These are phyloP conservation scores for Beverwykella pulmonaria DNA, from an alignment of 495 filamentous ascomycete species.

Conservation along the genomic window DNA sequence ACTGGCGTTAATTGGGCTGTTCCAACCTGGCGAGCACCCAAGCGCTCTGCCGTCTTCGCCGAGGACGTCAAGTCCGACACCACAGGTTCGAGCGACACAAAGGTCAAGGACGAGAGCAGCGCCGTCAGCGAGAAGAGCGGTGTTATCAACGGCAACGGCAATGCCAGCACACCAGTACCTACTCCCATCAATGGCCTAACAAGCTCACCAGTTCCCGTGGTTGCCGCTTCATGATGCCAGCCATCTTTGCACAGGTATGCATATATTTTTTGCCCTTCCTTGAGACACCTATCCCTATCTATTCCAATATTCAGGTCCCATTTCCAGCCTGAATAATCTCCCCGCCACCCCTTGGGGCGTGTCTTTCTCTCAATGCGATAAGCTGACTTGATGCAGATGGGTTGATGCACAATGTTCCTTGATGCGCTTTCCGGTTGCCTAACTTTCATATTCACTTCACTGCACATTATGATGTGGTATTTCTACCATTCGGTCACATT, in stretches of 20 bases:
- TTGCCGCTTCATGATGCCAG: conserved; percentile 37
- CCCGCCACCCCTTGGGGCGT: background rate
- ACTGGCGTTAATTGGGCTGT: conserved; percentile 86
- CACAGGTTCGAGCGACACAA: conserved; percentile 72
- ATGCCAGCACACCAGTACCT: conserved; percentile 48
- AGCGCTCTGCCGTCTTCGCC: conserved; percentile 48
- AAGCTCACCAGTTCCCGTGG: conserved; percentile 52
- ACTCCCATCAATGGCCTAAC: conserved; percentile 41
- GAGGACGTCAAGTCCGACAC: conserved; percentile 54
- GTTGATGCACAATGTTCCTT: background rate
- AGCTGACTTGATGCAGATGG: background rate
- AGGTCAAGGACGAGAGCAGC: conserved; percentile 72
- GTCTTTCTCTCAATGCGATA: background rate
- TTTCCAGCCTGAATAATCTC: background rate
- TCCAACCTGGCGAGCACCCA: conserved; percentile 79
- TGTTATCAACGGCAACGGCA: conserved; percentile 52
- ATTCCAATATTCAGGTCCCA: background rate
- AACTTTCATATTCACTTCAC: background rate
- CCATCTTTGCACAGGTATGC: conserved; percentile 38
- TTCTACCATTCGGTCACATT: background rate
- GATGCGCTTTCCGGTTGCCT: background rate
- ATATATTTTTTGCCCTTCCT: too few relatives aligned
- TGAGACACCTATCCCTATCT: background rate
- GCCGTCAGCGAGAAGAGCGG: conserved; percentile 74
- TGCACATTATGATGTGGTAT: background rate